Base-by-base conservation (phyloP, 2,329 filamentous ascomycete species). In the Cordyceps pruinosa region DNA sequence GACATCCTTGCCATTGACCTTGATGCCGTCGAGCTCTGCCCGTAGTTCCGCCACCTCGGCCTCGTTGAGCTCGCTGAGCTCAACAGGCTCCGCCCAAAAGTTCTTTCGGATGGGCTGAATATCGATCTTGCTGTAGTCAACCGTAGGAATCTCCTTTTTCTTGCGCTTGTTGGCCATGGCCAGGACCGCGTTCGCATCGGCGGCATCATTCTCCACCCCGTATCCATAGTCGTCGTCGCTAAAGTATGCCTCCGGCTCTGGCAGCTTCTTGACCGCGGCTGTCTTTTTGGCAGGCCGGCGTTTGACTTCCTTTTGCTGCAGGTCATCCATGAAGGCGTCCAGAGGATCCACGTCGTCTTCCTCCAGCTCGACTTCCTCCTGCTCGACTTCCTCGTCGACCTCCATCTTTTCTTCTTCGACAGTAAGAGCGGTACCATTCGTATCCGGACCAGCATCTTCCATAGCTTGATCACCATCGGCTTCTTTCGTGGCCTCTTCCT, bases 301-400 rank as follows among this genome's bases (percentile, higher is more conserved):
- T 54, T 72, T 75, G 60, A 80, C 70, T 56, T 83, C 79, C 3
- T 88, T 72, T 39, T 80, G 71, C 56, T 80, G 77, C 17, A 85
- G 77, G 60, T 81, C 83, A 53, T 85, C 87, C 94, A 99, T 99
- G 75, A 95, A 99, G n/a, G 91, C 93, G 74, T 99, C 94, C 37
- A 99, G 77, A 8, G 94, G 90, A 69, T 99, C 94, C 35, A 94
- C 74, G 46, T 91, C 89, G 56, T 90, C 86, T 57, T 84, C 79
- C 32, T 19, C n/a, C n/a, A n/a, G n/a, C n/a, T n/a, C n/a, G n/a
- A n/a, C n/a, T 32, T 32, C 30, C 30, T 32, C 30, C 30, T 32
- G 6, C 12, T 32, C 30, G 6, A 32, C 30, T 32, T 73, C 70
- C 56, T 69, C 73, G 62, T 85, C 83, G 59, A 83, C 73, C 28